Base-by-base conservation (phyloP, 2,329 filamentous ascomycete genomes). In the Emmonsia crescens region DNA sequence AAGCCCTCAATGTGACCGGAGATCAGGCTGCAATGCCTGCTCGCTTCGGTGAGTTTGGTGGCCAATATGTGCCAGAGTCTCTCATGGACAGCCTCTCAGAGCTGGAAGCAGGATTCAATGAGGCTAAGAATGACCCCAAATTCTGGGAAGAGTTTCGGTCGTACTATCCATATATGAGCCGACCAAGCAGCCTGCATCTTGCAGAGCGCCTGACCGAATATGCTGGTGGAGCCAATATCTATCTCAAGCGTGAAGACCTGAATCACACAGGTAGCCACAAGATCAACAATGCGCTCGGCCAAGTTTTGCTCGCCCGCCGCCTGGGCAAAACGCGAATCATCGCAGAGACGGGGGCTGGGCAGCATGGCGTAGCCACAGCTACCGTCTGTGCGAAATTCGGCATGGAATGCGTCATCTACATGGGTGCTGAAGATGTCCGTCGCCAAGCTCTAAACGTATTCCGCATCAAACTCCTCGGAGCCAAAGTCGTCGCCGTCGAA, bases 241-340 rank as follows among this genome's bases (percentile, higher is more conserved):
- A 93, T 88, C 79, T 99, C 68, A 99, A 99, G 83, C 86, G 94
- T 69, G 94, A 99, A 78, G 94, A 99, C 74, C 80, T 97, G 61
- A 97, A 97, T 77, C 94, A 99, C 75, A 97, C 94, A 9, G 94
- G 94, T 67, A 95, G 89, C 65, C 94, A 99, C 82, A 99, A 99
- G 83, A 97, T 99, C 81, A 99, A 99, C 81, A 99, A 99, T 71
- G 94, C 94, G 0, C 80, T 99, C 9, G 94, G 94, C 1, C 94
- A 99, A 76, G 86, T 96, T 57, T 83, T 99, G 16, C 79, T 99
- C 46, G 94, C 94, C 1, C 83, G 83, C 68, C 83, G 91, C 64
- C 78, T 99, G 57, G 94, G 94, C 58, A 99, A 99, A 83, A 96
- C 87, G 5, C 89, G 91, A 74, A 97, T 99, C 69, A 99, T 99